Conservation (phyloP, 345 rosid species). For the Cardiospermum halicacabum region DNA sequence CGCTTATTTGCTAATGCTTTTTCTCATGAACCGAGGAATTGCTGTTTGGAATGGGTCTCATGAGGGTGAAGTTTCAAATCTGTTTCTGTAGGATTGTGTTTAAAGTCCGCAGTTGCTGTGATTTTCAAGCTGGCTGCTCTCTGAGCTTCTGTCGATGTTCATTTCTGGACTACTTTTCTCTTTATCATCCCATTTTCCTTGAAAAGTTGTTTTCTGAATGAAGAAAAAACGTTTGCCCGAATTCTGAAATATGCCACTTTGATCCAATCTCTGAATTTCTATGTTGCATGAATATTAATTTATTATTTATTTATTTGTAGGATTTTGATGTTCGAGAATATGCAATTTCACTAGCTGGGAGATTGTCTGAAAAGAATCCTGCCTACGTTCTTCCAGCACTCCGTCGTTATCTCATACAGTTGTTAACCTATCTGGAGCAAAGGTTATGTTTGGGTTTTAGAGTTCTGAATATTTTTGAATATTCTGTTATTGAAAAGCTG, state of each 20-base stretch:
- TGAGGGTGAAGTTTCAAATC: not conserved
- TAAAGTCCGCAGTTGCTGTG: not conserved
- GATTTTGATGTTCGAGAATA: constrained; percentile 93
- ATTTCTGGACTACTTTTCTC: not conserved
- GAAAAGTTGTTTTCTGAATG: not conserved
- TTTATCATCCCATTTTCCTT: not conserved
- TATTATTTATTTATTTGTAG: constrained; percentile 36
- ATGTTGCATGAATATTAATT: constrained; percentile 12
- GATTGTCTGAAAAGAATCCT: constrained; percentile 95
- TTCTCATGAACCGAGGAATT: not conserved
- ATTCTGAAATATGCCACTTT: not conserved
- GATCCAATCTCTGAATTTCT: constrained; percentile 2
- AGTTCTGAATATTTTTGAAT: not conserved
- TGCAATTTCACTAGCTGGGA: constrained; percentile 93
- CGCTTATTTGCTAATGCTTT: not conserved
- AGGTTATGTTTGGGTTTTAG: constrained; percentile 47
- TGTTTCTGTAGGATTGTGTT: not conserved
- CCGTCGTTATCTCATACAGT: constrained; percentile 96
- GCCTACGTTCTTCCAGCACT: constrained; percentile 99
- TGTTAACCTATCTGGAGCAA: constrained; percentile 89
- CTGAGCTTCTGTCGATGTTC: not conserved
- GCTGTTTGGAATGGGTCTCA: not conserved
- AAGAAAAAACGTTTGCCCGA: not conserved
- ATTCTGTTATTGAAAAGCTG: not conserved
- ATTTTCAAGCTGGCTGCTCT: not conserved